Conservation (phyloP, 305 asterid species). For the Fraxinus velutina region DNA sequence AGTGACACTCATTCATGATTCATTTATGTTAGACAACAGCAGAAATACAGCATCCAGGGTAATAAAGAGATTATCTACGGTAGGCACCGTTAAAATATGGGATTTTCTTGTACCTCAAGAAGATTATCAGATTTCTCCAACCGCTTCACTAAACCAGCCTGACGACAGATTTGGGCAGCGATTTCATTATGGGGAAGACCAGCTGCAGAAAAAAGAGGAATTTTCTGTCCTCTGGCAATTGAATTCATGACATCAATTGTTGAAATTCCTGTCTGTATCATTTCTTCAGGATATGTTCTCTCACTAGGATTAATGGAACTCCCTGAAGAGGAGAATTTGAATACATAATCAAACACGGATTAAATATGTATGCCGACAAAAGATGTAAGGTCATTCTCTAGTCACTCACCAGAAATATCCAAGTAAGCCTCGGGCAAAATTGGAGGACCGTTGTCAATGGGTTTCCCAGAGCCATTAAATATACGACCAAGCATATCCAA, state of each 20-base stretch:
- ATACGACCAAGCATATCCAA: conserved; percentile 99
- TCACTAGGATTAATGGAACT: conserved; percentile 60
- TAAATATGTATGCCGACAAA: conserved; percentile 2
- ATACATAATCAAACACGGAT: conserved; percentile 7
- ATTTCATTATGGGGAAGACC: conserved; percentile 98
- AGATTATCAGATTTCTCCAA: neutral
- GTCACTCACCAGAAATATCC: conserved; percentile 90
- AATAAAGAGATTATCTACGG: neutral
- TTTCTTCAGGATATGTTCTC: conserved; percentile 77
- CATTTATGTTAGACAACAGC: neutral
- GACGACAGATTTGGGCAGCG: neutral
- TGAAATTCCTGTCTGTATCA: conserved; percentile 98
- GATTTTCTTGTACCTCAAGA: conserved; percentile 46
- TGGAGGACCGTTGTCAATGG: conserved; percentile 98
- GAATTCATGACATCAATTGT: conserved; percentile 99
- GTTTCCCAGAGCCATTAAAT: conserved; percentile 96
- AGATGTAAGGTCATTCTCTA: conserved; percentile 8
- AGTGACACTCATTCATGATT: neutral
- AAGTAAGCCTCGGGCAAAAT: conserved; percentile 96
- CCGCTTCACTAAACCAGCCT: neutral
- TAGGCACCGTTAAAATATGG: neutral
- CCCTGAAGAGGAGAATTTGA: conserved; percentile 50
- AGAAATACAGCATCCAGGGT: neutral
- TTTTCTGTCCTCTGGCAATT: conserved; percentile 97
- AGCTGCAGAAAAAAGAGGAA: conserved; percentile 97